Percentiles rank a stretch among this genome's conserved stretches.
Evolutionary conservation across 2,329 filamentous ascomycete genomes (phyloP).

Genomic region (Clonostachys rosea): DNA sequence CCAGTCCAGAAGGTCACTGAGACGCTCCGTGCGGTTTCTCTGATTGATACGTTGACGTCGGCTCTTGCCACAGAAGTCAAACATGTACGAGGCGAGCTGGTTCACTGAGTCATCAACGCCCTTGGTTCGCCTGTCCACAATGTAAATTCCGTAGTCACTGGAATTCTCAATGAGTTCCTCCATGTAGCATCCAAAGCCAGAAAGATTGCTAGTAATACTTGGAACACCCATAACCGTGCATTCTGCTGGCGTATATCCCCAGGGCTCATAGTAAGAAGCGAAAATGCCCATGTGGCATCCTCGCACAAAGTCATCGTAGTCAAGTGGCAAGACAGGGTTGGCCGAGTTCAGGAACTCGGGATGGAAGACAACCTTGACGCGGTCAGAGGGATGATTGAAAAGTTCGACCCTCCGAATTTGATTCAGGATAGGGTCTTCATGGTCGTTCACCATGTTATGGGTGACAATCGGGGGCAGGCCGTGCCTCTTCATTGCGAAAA

Average conservation of each 20-base stretch:
- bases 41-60: slow-evolving; percentile 97
- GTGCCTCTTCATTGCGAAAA: slow-evolving; percentile 96
- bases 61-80: slow-evolving; percentile 89
- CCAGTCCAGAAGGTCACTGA: slow-evolving; percentile 96
- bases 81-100: slow-evolving; percentile 84
- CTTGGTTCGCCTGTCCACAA: slow-evolving; percentile 92
- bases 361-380: slow-evolving; percentile 97
- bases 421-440: slow-evolving; percentile 90
- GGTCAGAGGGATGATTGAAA: slow-evolving; percentile 92
- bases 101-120: slow-evolving; percentile 97
- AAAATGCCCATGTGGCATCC: slow-evolving; percentile 96
- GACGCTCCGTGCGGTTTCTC: slow-evolving; percentile 89
- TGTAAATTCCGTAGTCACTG: slow-evolving; percentile 97
- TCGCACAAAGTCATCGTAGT: slow-evolving; percentile 98
- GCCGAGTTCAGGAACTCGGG: slow-evolving; percentile 95
- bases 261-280: slow-evolving; percentile 97
- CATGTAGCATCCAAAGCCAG: slow-evolving; percentile 99
- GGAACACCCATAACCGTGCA: slow-evolving; percentile 99
- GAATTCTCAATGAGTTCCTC: slow-evolving; percentile 98
- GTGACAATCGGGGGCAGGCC: slow-evolving; percentile 92
- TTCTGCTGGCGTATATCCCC: slow-evolving; percentile 97
- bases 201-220: slow-evolving; percentile 96
- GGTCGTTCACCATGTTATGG: slow-evolving; percentile 96
- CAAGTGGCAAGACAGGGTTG: slow-evolving; percentile 90
- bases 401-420: slow-evolving; percentile 94